Base-by-base conservation (phyloP, 257 asterid species). In the Ilex aquifolium region DNA sequence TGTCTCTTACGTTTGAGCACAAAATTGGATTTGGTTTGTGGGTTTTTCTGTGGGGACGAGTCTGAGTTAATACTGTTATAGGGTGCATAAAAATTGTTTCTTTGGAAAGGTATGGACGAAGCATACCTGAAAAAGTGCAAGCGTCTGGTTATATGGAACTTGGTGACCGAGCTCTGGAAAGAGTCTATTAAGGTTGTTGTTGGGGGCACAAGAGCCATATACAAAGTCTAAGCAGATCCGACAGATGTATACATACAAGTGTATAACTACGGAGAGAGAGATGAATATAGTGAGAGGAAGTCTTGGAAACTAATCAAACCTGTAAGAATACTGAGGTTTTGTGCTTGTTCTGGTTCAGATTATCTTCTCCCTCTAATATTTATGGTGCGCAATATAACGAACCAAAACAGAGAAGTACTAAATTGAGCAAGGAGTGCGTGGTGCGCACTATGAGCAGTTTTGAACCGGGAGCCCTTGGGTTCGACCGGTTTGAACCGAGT, bases 91-190 rank as follows among this genome's bases (percentile, higher is more conserved):
- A 65, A 71, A 74, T 48, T 57, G 56, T 68, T 83, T 31, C 73
- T 78, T 80, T 67, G 82, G 65, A 72, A 61, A 17, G 84, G 75
- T 61, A 61, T 13, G 17, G 85, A 62, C 55, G 89, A 80, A 68
- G 56, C 66, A 74, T 66, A 76, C 76, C 80, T 76, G 79, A 83
- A 60, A 59, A 88, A 69, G 51, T 74, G 80, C 17, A 80, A 72
- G 69, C 82, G 58, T 21, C 78, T 74, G 53, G 77, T 65, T 13
- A 64, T 72, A 44, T 79, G 76, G 64, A 77, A 62, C 72, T 74
- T 80, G 72, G 81, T 63, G 62, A 77, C 77, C 44, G 95, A 79
- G 74, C 80, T 82, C 65, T 76, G 87, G 57, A 84, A 74, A 49
- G 90, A 74, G 69, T 83, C 83, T 74, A 77, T 69, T 60, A 72